phyloP scores from a whole-genome alignment of 1,284 basidiomycete genomes.

The Fomitopsis betulina region DNA sequence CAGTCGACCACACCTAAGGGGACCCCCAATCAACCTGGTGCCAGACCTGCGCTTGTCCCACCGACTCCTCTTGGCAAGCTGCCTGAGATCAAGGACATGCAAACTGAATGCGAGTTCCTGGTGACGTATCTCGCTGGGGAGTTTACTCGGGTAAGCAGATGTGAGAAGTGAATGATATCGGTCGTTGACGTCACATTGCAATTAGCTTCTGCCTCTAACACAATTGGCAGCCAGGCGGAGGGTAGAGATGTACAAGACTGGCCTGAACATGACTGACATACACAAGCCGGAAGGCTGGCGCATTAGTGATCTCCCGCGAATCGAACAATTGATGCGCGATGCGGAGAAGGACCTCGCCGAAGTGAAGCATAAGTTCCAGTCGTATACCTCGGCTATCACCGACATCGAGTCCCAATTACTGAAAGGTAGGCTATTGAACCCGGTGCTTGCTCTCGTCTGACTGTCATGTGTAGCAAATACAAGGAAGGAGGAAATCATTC shows the following conservation, averaged over 20 bases:
- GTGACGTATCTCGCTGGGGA: conserved; percentile 42
- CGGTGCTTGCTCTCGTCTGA: neutral
- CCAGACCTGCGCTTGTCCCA: neutral
- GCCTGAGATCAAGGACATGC: conserved; percentile 47
- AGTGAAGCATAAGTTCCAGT: conserved; percentile 40
- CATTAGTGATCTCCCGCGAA: conserved; percentile 46
- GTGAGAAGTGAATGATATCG: neutral
- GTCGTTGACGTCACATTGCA: neutral
- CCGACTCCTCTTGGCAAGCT: neutral
- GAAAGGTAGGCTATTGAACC: conserved; percentile 43
- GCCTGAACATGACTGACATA: conserved; percentile 41
- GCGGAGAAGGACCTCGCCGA: conserved; percentile 48
- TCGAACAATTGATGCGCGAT: conserved; percentile 43
- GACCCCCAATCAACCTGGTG: neutral
- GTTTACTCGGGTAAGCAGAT: conserved; percentile 45
- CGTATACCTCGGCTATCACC: conserved; percentile 38
- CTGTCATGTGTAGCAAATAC: conserved; percentile 49
- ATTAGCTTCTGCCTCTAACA: conserved; percentile 41
- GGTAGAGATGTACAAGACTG: conserved; percentile 10
- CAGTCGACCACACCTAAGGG: neutral
- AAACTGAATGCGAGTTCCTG: conserved; percentile 50
- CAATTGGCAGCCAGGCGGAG: conserved; percentile 23
- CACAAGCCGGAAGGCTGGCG: conserved; percentile 47
- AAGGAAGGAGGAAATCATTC: conserved; percentile 67
- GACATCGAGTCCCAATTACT: conserved; percentile 61